Percentiles rank a stretch among this genome's conserved stretches.
These are phyloP conservation scores for Cytospora chrysosperma DNA, from an alignment of 2,329 filamentous ascomycete genomes.

Conservation along the genomic window DNA sequence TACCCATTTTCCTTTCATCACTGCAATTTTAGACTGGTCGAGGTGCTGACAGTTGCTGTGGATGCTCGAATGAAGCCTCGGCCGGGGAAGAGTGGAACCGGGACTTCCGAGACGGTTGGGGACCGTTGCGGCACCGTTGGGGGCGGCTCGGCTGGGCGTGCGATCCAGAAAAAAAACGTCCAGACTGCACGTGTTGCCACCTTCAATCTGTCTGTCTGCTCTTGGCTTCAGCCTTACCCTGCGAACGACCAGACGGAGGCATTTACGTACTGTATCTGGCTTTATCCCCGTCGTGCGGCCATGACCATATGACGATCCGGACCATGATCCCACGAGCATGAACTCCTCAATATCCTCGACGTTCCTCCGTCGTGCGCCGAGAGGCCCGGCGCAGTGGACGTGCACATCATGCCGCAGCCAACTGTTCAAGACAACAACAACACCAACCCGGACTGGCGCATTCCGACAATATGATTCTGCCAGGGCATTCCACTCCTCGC, in stretches of 20 bases:
- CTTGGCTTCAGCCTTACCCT: not conserved
- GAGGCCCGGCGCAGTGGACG: constrained; percentile 17
- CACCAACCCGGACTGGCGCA: not conserved
- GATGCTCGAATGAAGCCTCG: not conserved
- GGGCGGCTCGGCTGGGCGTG: constrained; percentile 3
- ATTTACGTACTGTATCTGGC: too few species aligned
- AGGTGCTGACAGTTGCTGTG: not conserved
- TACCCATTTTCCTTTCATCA: too few species aligned
- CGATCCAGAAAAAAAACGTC: constrained; percentile 11
- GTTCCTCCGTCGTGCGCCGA: constrained; percentile 17
- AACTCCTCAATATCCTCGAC: constrained; percentile 19
- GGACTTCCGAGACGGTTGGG: constrained; percentile 9
- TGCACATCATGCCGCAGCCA: constrained; percentile 21
- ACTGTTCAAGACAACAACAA: not conserved
- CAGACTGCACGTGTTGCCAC: not conserved
- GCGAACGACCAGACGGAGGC: not conserved
- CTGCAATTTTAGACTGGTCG: too few species aligned
- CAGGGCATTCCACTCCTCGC: constrained; percentile 12
- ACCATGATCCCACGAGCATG: constrained; percentile 15
- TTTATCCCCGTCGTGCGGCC: not conserved
- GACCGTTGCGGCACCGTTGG: not conserved
- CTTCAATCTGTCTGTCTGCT: too few species aligned
- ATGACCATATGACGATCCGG: not conserved
- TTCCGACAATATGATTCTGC: constrained; percentile 1
- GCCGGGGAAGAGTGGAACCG: constrained; percentile 1